These are phyloP conservation scores for Ustilago shanxiensis DNA, from an alignment of 1,284 basidiomycete genomes.

Conservation along the genomic window DNA sequence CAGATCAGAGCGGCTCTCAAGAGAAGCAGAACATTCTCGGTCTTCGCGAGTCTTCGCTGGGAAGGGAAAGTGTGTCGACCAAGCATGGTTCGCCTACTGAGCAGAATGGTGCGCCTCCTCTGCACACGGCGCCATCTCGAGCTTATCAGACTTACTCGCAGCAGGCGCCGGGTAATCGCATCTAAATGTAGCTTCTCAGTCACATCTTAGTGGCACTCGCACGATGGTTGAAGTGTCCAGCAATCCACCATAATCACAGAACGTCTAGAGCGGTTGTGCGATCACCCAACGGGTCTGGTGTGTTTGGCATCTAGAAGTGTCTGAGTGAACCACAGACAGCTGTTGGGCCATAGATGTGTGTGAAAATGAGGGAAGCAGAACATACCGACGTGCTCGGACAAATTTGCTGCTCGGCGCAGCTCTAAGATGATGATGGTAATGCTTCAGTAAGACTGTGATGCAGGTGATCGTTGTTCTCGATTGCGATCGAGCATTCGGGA, in stretches of 20 bases:
- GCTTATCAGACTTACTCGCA: conserved; percentile 29
- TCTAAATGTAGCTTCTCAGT: conserved; percentile 10
- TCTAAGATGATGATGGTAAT: no score
- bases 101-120: conserved; percentile 14
- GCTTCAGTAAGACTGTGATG: no score
- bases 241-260: not conserved
- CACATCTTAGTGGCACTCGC: no score
- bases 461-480: no score
- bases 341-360: not conserved
- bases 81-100: conserved; percentile 25
- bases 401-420: no score
- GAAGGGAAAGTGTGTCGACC: conserved; percentile 9
- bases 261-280: not conserved
- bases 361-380: no score
- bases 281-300: not conserved
- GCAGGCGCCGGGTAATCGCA: conserved; percentile 14
- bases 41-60: conserved; percentile 16
- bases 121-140: conserved; percentile 15
- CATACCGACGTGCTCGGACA: no score
- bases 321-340: no score
- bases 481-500: no score
- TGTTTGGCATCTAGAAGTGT: not conserved
- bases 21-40: conserved; percentile 28
- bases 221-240: not conserved
- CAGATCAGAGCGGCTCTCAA: not conserved